These are phyloP conservation scores for Kwoniella bestiolae DNA, from an alignment of 768 basidiomycete genomes.

Conservation along the genomic window DNA sequence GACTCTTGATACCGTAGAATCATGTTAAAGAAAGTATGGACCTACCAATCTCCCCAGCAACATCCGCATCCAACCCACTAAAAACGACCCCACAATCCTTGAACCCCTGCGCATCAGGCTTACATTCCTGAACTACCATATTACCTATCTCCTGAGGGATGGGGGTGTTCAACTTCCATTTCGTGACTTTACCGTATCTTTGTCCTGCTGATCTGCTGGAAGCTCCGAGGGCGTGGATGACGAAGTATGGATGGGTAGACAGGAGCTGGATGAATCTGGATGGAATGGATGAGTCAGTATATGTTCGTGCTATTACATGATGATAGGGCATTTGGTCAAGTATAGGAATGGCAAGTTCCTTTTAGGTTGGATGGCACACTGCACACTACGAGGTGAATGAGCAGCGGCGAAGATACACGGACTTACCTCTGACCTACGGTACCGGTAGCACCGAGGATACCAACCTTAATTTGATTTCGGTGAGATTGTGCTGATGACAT, in stretches of 20 bases:
- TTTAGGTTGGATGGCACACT: too few species aligned
- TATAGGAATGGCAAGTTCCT: too few species aligned
- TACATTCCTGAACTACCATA: slow-evolving; percentile 75
- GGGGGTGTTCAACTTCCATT: slow-evolving; percentile 83
- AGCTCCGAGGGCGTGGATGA: slow-evolving; percentile 82
- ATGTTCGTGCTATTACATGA: neutral
- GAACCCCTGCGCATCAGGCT: slow-evolving; percentile 68
- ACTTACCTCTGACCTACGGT: slow-evolving; percentile 83
- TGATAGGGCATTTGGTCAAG: too few species aligned
- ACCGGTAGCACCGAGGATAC: slow-evolving; percentile 61
- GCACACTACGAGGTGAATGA: neutral
- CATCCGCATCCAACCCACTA: slow-evolving; percentile 93
- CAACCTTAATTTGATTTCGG: slow-evolving; percentile 59
- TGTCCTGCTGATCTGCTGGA: slow-evolving; percentile 86
- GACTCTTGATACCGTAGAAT: too few species aligned
- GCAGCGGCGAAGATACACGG: neutral
- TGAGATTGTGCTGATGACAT: slow-evolving; percentile 40
- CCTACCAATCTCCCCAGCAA: slow-evolving; percentile 91
- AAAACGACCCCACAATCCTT: slow-evolving; percentile 83
- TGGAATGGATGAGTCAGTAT: neutral
- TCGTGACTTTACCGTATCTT: slow-evolving; percentile 69
- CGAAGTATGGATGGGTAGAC: slow-evolving; percentile 85
- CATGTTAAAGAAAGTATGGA: too few species aligned
- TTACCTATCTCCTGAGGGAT: slow-evolving; percentile 71
- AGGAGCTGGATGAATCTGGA: slow-evolving; percentile 79